phyloP scores from a whole-genome alignment of 345 rosid species.

The Eucalyptus urophylla region DNA sequence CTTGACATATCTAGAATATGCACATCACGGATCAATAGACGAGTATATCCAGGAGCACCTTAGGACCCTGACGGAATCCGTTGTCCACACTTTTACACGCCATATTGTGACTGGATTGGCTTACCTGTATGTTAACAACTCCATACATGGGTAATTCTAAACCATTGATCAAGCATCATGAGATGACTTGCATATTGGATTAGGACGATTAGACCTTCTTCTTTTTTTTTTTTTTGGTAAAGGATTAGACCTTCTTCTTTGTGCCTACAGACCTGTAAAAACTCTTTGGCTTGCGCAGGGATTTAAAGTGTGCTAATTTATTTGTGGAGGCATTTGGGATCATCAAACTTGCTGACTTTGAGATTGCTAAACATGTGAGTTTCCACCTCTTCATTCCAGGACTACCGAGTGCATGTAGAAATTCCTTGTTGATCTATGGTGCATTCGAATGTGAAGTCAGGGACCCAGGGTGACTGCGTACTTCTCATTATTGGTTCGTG shows the following conservation, averaged over 20 bases:
- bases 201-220: background rate
- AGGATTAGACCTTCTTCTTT: background rate
- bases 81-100: background rate
- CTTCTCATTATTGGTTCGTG: background rate
- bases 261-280: background rate
- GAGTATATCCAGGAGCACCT: no score
- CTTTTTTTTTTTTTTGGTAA: no score
- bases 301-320: conserved; percentile 89
- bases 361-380: conserved; percentile 94
- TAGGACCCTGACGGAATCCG: background rate
- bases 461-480: background rate
- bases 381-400: background rate
- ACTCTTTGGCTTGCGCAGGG: conserved; percentile 16
- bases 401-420: background rate
- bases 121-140: background rate
- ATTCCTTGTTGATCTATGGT: background rate
- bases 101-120: conserved; percentile 1
- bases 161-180: background rate
- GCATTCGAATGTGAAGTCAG: background rate
- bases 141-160: background rate
- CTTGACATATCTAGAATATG: background rate
- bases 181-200: background rate
- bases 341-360: conserved; percentile 81
- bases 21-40: no score
- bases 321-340: conserved; percentile 83